A percentile compares a stretch with the other conserved stretches of the same genome.
These are phyloP conservation scores for Umbellularia californica DNA, from an alignment of 164 flowering plant species.

Conservation along the genomic window DNA sequence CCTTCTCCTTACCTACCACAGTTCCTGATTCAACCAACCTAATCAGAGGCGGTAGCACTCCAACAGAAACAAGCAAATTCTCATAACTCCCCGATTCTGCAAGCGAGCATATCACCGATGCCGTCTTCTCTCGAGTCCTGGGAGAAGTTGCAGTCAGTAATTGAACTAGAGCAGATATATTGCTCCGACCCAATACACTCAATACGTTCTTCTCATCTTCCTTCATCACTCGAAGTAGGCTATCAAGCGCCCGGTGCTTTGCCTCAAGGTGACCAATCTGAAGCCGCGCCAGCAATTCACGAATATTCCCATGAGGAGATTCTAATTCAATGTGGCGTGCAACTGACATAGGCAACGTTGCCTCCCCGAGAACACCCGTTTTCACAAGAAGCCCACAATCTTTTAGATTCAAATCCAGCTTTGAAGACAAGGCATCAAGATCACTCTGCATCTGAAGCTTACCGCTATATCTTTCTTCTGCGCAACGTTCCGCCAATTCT, in stretches of 20 bases:
- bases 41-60: conserved; percentile 76
- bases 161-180: conserved; percentile 69
- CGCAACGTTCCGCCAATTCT: conserved; percentile 56
- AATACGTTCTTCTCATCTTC: conserved; percentile 77
- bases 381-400: conserved; percentile 79
- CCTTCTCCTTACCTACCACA: conserved; percentile 66
- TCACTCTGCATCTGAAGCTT: conserved; percentile 94
- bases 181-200: conserved; percentile 59
- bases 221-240: conserved; percentile 61
- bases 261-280: conserved; percentile 91
- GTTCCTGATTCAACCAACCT: conserved; percentile 81
- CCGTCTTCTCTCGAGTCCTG: conserved; percentile 72
- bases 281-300: conserved; percentile 85
- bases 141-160: conserved; percentile 80
- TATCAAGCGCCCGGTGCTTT: conserved; percentile 76
- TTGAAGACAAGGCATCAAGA: conserved; percentile 65
- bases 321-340: conserved; percentile 36
- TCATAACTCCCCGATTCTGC: conserved; percentile 81
- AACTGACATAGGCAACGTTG: conserved; percentile 38
- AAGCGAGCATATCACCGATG: conserved; percentile 59
- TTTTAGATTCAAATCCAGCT: conserved; percentile 69
- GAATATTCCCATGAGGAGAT: conserved; percentile 24
- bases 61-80: conserved; percentile 83
- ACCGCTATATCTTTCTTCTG: conserved; percentile 60
- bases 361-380: conserved; percentile 81